Evolutionary conservation across 208 protist genomes (phyloP).

Genomic region (Phytomonas francai): DNA sequence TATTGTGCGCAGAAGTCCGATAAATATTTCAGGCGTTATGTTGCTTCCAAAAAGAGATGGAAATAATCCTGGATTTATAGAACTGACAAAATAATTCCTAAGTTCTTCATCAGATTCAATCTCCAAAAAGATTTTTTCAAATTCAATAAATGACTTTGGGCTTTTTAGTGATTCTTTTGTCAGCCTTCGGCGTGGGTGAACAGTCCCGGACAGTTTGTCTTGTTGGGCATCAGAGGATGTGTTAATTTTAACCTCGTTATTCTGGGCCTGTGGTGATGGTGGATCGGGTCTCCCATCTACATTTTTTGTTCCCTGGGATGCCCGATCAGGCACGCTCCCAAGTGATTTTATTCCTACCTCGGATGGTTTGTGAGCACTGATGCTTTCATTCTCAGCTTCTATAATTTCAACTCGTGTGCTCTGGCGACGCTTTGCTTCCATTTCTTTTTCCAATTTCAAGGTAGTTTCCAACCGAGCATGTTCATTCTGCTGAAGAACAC

Average conservation of each 20-base stretch:
- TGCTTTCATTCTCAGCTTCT: background rate
- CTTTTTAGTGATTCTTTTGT: conserved; percentile 52
- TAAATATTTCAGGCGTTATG: conserved; percentile 76
- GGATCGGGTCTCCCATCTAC: background rate
- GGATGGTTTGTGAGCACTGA: background rate
- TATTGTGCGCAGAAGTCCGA: conserved; percentile 30
- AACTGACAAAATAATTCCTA: conserved; percentile 48
- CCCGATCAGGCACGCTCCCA: background rate
- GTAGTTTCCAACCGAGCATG: background rate
- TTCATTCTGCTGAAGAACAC: background rate
- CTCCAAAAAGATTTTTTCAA: conserved; percentile 74
- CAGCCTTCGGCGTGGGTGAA: conserved; percentile 14
- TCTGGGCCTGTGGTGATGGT: background rate
- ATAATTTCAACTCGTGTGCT: conserved; percentile 5
- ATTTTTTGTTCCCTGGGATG: background rate
- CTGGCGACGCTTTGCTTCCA: background rate
- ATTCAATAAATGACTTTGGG: conserved; percentile 81
- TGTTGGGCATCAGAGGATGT: background rate
- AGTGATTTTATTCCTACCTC: conserved; percentile 1
- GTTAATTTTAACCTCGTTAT: background rate
- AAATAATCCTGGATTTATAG: conserved; percentile 46
- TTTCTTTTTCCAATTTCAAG: background rate
- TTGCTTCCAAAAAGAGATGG: conserved; percentile 74
- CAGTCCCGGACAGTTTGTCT: conserved; percentile 15
- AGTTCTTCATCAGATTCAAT: conserved; percentile 58